phyloP scores from a whole-genome alignment of 2,329 filamentous ascomycete species.

The Cercospora beticola region DNA sequence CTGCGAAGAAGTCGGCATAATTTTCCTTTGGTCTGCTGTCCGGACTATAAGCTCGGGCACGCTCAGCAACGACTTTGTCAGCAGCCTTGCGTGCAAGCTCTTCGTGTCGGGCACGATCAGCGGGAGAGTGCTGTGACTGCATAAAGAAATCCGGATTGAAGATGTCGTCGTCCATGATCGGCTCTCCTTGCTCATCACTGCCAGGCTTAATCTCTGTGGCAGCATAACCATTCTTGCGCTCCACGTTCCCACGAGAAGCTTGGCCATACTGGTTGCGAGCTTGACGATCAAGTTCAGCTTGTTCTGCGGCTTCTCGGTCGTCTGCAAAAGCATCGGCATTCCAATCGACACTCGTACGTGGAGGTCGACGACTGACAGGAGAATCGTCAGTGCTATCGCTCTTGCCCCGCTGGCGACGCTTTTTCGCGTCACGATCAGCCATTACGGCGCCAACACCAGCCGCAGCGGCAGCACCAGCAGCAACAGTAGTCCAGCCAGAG shows the following conservation, averaged over 20 bases:
- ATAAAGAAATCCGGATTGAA: slow-evolving; percentile 50
- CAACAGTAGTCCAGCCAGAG: slow-evolving; percentile 40
- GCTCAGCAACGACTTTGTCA: slow-evolving; percentile 45
- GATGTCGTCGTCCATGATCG: slow-evolving; percentile 48
- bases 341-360: slow-evolving; percentile 15
- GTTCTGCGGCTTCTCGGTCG: slow-evolving; percentile 7
- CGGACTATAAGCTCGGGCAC: slow-evolving; percentile 43
- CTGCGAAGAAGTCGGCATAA: slow-evolving; percentile 49
- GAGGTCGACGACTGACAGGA: slow-evolving; percentile 10
- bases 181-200: slow-evolving; percentile 38
- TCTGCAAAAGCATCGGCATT: slow-evolving; percentile 16
- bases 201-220: slow-evolving; percentile 33
- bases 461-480: slow-evolving; percentile 38
- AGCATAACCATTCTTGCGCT: slow-evolving; percentile 22
- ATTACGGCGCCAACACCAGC: slow-evolving; percentile 35
- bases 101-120: slow-evolving; percentile 28
- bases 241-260: slow-evolving; percentile 12
- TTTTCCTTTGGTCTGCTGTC: slow-evolving; percentile 18
- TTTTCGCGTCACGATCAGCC: slow-evolving; percentile 29
- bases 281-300: slow-evolving; percentile 15
- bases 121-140: slow-evolving; percentile 35
- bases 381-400: slow-evolving; percentile 20
- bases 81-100: slow-evolving; percentile 38
- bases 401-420: slow-evolving; percentile 22
- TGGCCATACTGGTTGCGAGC: slow-evolving; percentile 21